Base-by-base conservation (phyloP, 1,139 yeast species). In the Taphrina flavorubra region DNA sequence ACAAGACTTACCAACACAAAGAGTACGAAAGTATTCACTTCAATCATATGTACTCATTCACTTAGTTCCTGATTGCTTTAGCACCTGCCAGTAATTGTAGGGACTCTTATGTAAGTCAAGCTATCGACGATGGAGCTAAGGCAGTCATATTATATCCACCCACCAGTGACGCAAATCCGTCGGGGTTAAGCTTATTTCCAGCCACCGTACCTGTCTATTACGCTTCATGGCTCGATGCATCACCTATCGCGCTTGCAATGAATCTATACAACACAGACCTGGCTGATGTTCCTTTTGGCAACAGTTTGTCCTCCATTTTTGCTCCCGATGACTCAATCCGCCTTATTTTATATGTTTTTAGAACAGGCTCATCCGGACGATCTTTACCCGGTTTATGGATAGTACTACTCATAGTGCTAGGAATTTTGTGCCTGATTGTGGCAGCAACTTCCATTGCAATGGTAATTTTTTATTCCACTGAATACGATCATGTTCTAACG, bases 381-480 rank as follows among this genome's bases (percentile, higher is more conserved):
- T 44, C 64, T 3, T 36, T 71, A 20, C 71, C 73, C 16, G 70
- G 70, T 6, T 61, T 72, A 36, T 72, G 74, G 74, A 70, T 71
- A 8, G 72, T 70, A 51, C 56, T 72, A 6, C 69, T 71, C 40
- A 70, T 72, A 34, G 73, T 72, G 18, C 65, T 70, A 16, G 74
- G 68, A 18, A 56, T 70, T n/a, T 60, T 72, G 16, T 40, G 71
- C 18, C 51, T 69, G 7, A 65, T 68, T 11, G 68, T 63, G 18
- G 66, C 51, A 36, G 47, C 62, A 11, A 64, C 69, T 39, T 72
- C 74, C 0, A 39, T 72, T 13, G 51, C 58, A 14, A 68, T 74
- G 42, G 60, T 40, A 20, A 39, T 47, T n/a, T 3, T 6, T 6
- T 6, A 18, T n/a, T 16, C 36, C 34, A 16, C 2, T 18, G 16